Evolutionary conservation across 2,329 filamentous ascomycete species (phyloP).

Genomic region (Aspergillus candidus): DNA sequence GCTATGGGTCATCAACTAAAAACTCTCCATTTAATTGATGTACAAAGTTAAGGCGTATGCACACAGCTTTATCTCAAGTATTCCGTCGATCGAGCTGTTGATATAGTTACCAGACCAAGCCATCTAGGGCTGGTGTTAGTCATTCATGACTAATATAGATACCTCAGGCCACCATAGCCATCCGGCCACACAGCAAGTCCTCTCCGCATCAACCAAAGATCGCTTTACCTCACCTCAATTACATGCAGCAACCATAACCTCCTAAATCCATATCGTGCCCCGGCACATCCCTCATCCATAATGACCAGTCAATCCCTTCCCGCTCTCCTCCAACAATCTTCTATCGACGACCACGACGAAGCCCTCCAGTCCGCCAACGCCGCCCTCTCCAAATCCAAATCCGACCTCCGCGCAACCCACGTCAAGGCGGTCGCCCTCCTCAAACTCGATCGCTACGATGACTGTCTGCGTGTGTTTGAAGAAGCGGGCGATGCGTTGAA

Average conservation of each 20-base stretch:
- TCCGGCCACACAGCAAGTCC: too few relatives aligned
- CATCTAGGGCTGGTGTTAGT: too few relatives aligned
- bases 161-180: too few relatives aligned
- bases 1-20: too few relatives aligned
- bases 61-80: too few relatives aligned
- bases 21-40: too few relatives aligned
- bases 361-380: conserved; percentile 54
- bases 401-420: conserved; percentile 52
- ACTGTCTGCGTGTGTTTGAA: conserved; percentile 53
- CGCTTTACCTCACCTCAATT: not conserved
- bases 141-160: too few relatives aligned
- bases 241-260: not conserved
- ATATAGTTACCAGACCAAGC: too few relatives aligned
- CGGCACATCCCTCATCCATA: conserved; percentile 18
- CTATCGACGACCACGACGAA: conserved; percentile 58
- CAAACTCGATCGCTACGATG: conserved; percentile 59
- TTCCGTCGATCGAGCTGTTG: too few relatives aligned
- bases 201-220: not conserved
- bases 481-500: conserved; percentile 49
- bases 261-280: not conserved
- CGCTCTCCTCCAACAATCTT: conserved; percentile 51
- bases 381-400: conserved; percentile 52
- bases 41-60: too few relatives aligned
- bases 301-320: conserved; percentile 45
- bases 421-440: conserved; percentile 55